Evolutionary conservation across 2,329 filamentous ascomycete genomes (phyloP), one percentile per base, ranked within the genome.

Genomic region (Trichoderma harzianum): DNA sequence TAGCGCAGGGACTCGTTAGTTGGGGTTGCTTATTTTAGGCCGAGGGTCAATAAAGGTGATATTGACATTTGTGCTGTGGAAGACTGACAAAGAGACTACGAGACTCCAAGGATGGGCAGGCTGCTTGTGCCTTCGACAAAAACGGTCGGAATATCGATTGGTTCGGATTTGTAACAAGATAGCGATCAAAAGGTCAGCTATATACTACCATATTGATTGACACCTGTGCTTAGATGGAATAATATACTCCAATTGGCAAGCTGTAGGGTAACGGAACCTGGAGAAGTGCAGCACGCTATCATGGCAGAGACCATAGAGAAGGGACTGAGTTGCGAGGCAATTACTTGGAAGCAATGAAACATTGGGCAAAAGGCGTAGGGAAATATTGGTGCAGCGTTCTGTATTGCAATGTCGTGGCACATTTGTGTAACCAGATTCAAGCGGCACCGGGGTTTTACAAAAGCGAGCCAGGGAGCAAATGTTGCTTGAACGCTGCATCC

Each of bases 1-100:
- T 2, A 0, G 18, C 2, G 1, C 5, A 51, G n/a, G n/a, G n/a
- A n/a, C n/a, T n/a, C 39, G 3, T 47, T 47, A 11, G n/a, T 11
- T 21, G 7, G n/a, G 3, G 4, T 11, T 47, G 14, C 3, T 3
- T 43, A 8, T 1, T 43, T 10, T 43, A 8, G 7, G 7, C 18
- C 5, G 6, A 16, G 6, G 14, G 34, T 39, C 5, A 4, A 2
- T 34, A 7, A 7, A n/a, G 18, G 39, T 16, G 6, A 18, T 43
- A 7, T 30, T 30, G 28, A 30, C 36, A 16, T 7, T 14, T 18
- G 1, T 16, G 5, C 36, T 18, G 36, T 39, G 14, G 2, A 7
- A 7, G 16, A 18, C 6, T 39, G 4, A 8, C 6, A 6, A 39
- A 39, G 7, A 7, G 36, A 7, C 8, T 32, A 32, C 5, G 43